These are phyloP conservation scores for Kingdonia uniflora DNA, from an alignment of 164 flowering plant species.

Conservation along the genomic window DNA sequence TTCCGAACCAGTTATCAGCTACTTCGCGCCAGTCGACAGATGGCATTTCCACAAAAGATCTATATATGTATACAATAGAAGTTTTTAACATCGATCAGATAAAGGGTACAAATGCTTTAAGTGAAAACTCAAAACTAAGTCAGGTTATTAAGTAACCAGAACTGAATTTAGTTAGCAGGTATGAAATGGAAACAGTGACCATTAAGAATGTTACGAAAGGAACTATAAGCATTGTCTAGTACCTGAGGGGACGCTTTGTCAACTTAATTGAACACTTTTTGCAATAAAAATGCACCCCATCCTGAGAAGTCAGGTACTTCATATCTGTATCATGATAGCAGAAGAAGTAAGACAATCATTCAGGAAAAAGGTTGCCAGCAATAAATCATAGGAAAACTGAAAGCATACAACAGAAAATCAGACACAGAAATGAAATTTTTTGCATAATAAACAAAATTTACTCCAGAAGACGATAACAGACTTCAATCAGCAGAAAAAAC, in stretches of 20 bases:
- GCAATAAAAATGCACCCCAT: conserved; percentile 66
- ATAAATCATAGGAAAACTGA: too few relatives aligned
- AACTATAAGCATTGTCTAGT: background rate
- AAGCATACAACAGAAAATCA: too few relatives aligned
- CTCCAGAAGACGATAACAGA: too few relatives aligned
- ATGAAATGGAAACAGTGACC: background rate
- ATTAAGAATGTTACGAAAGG: background rate
- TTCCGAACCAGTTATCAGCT: conserved; percentile 98
- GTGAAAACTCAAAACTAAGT: background rate
- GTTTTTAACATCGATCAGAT: too few relatives aligned
- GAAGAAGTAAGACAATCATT: too few relatives aligned
- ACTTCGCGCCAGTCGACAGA: conserved; percentile 85
- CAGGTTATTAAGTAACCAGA: too few relatives aligned
- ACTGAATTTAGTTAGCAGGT: background rate
- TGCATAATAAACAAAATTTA: too few relatives aligned
- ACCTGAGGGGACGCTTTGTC: conserved; percentile 57
- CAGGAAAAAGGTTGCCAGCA: too few relatives aligned
- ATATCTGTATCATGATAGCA: conserved; percentile 30
- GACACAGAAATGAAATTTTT: too few relatives aligned
- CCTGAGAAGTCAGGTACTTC: conserved; percentile 32
- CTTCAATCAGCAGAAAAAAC: too few relatives aligned
- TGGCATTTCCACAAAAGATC: conserved; percentile 73
- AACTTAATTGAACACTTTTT: conserved; percentile 58
- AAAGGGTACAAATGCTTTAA: conserved; percentile 1
- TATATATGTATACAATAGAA: too few relatives aligned